Percentiles rank a stretch among this genome's conserved stretches.
phyloP scores from a whole-genome alignment of 495 filamentous ascomycete species.

The Aspergillus sclerotioniger region DNA sequence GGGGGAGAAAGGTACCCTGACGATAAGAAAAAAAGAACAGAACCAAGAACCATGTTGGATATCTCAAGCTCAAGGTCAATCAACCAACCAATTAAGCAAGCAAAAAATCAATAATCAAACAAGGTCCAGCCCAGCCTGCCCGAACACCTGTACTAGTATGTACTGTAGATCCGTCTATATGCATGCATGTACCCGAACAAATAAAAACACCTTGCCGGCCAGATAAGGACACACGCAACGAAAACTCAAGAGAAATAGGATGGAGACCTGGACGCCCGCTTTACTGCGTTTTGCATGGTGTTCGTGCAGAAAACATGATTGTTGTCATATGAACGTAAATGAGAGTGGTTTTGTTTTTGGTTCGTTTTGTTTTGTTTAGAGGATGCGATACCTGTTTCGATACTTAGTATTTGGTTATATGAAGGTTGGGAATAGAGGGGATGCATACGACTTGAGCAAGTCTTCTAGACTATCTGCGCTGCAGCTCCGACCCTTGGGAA shows the following conservation, averaged over 20 bases:
- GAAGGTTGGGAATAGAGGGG: not conserved
- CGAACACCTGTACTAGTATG: not conserved
- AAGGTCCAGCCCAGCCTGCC: not conserved
- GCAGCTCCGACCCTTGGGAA: conserved; percentile 64
- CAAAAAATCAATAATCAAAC: not conserved
- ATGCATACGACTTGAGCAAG: conserved; percentile 58
- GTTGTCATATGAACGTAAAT: not conserved
- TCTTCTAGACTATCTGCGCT: conserved; percentile 59
- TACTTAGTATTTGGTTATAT: not conserved
- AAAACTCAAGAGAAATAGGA: conserved; percentile 1
- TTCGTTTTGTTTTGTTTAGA: conserved; percentile 17
- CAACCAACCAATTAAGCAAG: conserved; percentile 4
- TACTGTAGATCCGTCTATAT: not conserved
- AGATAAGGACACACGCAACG: not conserved
- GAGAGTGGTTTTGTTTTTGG: not conserved
- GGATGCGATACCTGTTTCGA: conserved; percentile 29
- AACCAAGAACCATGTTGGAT: conserved; percentile 31
- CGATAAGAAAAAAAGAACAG: conserved; percentile 6
- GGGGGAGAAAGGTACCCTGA: not conserved
- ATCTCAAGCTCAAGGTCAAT: conserved; percentile 27
- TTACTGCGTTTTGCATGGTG: not conserved
- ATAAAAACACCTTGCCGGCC: too few relatives aligned
- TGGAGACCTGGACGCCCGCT: not conserved
- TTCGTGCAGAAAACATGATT: conserved; percentile 7
- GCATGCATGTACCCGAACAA: not conserved